Percentiles rank a stretch among this genome's conserved stretches.
These are phyloP conservation scores for Fusarium sp. DNA, from an alignment of 2,329 filamentous ascomycete genomes.

Conservation along the genomic window DNA sequence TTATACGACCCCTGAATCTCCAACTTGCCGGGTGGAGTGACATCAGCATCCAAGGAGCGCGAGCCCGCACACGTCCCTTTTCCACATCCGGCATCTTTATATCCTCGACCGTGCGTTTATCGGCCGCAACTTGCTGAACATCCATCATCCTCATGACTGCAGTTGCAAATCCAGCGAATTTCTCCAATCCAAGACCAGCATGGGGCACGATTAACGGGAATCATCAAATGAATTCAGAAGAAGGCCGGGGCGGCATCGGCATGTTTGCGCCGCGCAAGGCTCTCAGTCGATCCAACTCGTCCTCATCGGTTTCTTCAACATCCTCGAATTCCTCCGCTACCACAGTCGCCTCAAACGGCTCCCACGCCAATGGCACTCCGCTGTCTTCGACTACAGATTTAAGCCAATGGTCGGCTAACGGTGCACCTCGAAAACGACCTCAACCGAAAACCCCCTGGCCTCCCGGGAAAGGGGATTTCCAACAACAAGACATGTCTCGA, in stretches of 20 bases:
- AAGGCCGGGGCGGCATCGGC: slow-evolving; percentile 72
- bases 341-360: slow-evolving; percentile 72
- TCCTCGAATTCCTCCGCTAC: slow-evolving; percentile 74
- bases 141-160: slow-evolving; percentile 71
- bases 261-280: slow-evolving; percentile 93
- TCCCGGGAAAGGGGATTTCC: slow-evolving; percentile 61
- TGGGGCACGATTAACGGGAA: slow-evolving; percentile 71
- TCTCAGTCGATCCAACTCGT: slow-evolving; percentile 89
- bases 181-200: slow-evolving; percentile 73
- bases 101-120: slow-evolving; percentile 39
- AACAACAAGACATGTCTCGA: slow-evolving; percentile 62
- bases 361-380: slow-evolving; percentile 72
- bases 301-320: slow-evolving; percentile 89
- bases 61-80: slow-evolving; percentile 43
- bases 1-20: slow-evolving; percentile 14
- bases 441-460: slow-evolving; percentile 66
- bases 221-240: slow-evolving; percentile 83
- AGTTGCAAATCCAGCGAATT: slow-evolving; percentile 74
- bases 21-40: slow-evolving; percentile 39
- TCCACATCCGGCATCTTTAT: slow-evolving; percentile 35
- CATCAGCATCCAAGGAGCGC: slow-evolving; percentile 36
- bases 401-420: slow-evolving; percentile 64
- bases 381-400: slow-evolving; percentile 62
- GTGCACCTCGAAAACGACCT: slow-evolving; percentile 64
- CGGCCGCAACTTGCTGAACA: slow-evolving; percentile 40